These are phyloP conservation scores for Aegilops umbellulata DNA, from an alignment of 176 grass and related monocot genomes.

Conservation along the genomic window DNA sequence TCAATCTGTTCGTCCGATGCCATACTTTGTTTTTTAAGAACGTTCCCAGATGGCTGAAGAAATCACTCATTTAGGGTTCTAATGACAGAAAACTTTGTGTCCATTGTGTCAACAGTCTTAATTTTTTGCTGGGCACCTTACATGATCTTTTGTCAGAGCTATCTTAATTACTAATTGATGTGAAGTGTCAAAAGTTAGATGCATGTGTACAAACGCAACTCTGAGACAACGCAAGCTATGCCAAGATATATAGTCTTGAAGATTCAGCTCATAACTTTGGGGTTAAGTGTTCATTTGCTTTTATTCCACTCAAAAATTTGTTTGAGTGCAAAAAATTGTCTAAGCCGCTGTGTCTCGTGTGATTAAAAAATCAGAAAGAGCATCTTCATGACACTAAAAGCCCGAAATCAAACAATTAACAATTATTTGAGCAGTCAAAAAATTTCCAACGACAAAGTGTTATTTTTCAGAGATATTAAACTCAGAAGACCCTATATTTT, in stretches of 20 bases:
- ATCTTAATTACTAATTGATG: background rate
- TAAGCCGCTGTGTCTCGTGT: too few relatives aligned
- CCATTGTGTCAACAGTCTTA: background rate
- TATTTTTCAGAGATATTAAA: too few relatives aligned
- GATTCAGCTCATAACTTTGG: background rate
- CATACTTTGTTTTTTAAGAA: background rate
- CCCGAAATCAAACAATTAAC: too few relatives aligned
- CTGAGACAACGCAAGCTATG: background rate
- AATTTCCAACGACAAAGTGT: too few relatives aligned
- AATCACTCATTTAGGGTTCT: background rate
- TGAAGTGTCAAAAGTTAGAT: background rate
- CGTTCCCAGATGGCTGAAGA: background rate
- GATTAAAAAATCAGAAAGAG: too few relatives aligned
- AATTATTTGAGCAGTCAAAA: too few relatives aligned
- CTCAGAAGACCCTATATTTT: too few relatives aligned
- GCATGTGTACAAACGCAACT: background rate
- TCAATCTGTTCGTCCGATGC: background rate
- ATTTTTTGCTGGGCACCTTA: background rate
- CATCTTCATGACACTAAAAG: too few relatives aligned
- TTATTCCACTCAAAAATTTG: too few relatives aligned
- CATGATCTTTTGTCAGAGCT: background rate
- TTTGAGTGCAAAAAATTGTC: too few relatives aligned
- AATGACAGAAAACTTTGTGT: background rate
- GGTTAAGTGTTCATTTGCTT: too few relatives aligned
- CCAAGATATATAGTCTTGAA: background rate